A percentile compares a stretch with the other conserved stretches of the same genome.
These are phyloP conservation scores for Striga asiatica DNA, from an alignment of 257 asterid genomes.

Conservation along the genomic window DNA sequence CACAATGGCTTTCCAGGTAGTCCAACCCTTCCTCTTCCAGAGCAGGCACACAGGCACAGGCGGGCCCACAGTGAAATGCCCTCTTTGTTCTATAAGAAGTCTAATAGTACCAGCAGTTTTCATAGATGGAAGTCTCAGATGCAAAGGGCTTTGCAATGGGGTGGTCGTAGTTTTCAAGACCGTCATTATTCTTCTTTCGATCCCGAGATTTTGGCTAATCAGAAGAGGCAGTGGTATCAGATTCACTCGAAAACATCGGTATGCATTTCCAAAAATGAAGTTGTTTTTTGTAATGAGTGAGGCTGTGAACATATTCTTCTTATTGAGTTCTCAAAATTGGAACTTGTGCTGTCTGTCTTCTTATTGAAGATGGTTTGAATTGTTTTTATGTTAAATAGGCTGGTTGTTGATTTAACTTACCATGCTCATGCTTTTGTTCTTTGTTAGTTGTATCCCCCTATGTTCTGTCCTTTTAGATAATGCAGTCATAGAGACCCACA, in stretches of 20 bases:
- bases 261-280: slow-evolving; percentile 13
- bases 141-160: slow-evolving; percentile 62
- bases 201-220: slow-evolving; percentile 90
- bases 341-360: neutral
- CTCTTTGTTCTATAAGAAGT: slow-evolving; percentile 28
- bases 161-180: slow-evolving; percentile 34
- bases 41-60: slow-evolving; percentile 39
- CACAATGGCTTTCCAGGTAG: slow-evolving; percentile 25
- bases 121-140: slow-evolving; percentile 50
- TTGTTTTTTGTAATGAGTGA: neutral
- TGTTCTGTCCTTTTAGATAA: neutral
- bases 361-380: neutral
- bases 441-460: neutral
- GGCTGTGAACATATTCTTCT: slow-evolving; percentile 11
- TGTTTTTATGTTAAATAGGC: neutral
- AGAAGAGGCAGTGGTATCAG: slow-evolving; percentile 91
- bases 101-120: slow-evolving; percentile 27
- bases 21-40: slow-evolving; percentile 17
- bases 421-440: neutral
- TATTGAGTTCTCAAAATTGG: neutral
- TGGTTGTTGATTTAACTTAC: neutral
- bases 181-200: slow-evolving; percentile 37
- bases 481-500: neutral
- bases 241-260: slow-evolving; percentile 66
- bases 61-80: slow-evolving; percentile 52